phyloP scores from a whole-genome alignment of 2,329 filamentous ascomycete genomes.

The Pestalotiopsis sp. region DNA sequence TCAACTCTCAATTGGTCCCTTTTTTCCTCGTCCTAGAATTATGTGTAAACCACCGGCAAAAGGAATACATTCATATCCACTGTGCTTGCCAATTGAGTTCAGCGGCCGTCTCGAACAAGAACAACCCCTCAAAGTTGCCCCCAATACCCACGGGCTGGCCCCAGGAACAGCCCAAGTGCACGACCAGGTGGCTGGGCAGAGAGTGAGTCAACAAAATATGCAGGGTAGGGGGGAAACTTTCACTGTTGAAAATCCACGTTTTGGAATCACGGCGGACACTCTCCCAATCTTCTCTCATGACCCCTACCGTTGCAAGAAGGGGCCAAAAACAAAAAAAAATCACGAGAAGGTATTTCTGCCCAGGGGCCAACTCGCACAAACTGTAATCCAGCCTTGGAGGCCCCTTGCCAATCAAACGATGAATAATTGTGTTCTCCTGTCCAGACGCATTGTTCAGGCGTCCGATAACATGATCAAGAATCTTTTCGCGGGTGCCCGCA shows the following conservation, averaged over 20 bases:
- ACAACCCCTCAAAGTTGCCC: background rate
- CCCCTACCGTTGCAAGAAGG: no score
- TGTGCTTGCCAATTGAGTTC: background rate
- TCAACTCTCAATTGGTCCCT: background rate
- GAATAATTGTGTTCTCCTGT: background rate
- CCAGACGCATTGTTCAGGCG: no score
- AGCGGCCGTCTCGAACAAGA: background rate
- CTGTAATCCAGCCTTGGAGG: background rate
- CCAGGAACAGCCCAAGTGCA: no score
- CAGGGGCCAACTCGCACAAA: background rate
- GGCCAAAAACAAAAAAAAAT: no score
- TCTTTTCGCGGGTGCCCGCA: background rate
- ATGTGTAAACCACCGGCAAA: background rate
- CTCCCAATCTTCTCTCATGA: no score
- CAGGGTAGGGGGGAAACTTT: no score
- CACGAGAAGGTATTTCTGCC: background rate
- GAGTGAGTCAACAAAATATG: no score
- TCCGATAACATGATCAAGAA: background rate
- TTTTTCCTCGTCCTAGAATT: background rate
- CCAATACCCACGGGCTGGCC: background rate
- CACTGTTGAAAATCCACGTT: no score
- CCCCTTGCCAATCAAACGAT: background rate
- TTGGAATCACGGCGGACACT: no score
- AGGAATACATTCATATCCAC: background rate
- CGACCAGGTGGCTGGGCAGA: no score